Evolutionary conservation across 192 early-diverging fungal species (phyloP).

Genomic region (Ambispora gerdemannii): DNA sequence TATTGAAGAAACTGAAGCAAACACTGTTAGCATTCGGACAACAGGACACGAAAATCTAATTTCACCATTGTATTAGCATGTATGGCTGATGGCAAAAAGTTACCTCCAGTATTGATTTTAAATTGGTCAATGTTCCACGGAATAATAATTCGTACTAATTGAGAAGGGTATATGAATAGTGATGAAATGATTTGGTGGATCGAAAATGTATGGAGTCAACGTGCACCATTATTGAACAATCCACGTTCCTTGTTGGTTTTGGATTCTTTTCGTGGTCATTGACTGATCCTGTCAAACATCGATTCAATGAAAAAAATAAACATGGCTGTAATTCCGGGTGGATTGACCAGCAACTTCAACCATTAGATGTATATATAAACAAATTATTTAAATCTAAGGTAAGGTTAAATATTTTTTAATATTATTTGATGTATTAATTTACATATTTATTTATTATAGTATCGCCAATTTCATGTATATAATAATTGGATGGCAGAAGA

Average conservation of each 20-base stretch:
- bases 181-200: no score
- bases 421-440: no score
- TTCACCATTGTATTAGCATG: background rate
- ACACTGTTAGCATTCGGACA: background rate
- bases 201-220: no score
- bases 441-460: conserved; percentile 1
- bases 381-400: conserved; percentile 6
- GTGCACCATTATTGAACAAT: no score
- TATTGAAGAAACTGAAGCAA: background rate
- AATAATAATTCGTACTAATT: no score
- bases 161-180: no score
- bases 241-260: no score
- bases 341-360: background rate
- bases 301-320: conserved; percentile 2
- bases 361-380: background rate
- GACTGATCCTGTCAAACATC: background rate
- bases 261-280: no score
- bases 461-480: background rate
- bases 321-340: conserved; percentile 9
- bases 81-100: conserved; percentile 7
- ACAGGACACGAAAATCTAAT: background rate
- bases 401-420: conserved; percentile 4
- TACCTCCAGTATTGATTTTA: conserved; percentile 4
- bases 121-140: background rate
- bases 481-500: background rate